Evolutionary conservation across 1,284 basidiomycete genomes (phyloP), one percentile per base, ranked within the genome.

Genomic region (Erythrobasidium hasegawianum): DNA sequence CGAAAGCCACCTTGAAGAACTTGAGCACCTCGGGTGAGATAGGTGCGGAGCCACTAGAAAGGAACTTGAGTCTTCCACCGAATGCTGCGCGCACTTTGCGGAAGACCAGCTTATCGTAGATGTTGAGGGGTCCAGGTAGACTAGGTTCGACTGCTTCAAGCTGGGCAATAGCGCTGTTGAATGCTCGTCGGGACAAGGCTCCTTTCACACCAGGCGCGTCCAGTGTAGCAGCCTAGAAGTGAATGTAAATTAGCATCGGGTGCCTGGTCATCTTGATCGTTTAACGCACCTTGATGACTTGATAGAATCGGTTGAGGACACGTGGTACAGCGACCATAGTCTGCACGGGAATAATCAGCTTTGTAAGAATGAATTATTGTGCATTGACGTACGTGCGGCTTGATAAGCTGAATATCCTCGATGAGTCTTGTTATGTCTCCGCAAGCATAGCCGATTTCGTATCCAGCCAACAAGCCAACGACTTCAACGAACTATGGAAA

Each of bases 41-140:
- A 1, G 91, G 87, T 20, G 91, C 91, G 47, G 88, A 89, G 16
- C 92, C 91, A n/a, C 83, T 83, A 50, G 83, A 81, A 43, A 93
- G 80, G 53, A 88, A 75, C 67, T 79, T 72, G 33, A 95, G 71
- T 22, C 85, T 82, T 1, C 91, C 92, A 64, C 92, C 92, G 14
- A 95, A 83, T 29, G 87, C 85, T 41, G 84, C 84, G 74, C 85
- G 85, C 68, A 89, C 79, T 85, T 97, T 97, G 72, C 84, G 83
- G 82, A 99, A 97, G 1, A 99, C 88, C 41, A 98, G 77, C 50
- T 83, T 84, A 77, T 99, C 96, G 85, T 91, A 97, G 53, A 97
- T 77, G 39, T 56, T 65, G 26, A 49, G 43, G 14, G 56, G 41
- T 22, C 55, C 47, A 18, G 62, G 62, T 7, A 65, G 62, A 18